Evolutionary conservation across 768 basidiomycete species (phyloP), one percentile per base, ranked within the genome.

Genomic region (Pisolithus sp.): DNA sequence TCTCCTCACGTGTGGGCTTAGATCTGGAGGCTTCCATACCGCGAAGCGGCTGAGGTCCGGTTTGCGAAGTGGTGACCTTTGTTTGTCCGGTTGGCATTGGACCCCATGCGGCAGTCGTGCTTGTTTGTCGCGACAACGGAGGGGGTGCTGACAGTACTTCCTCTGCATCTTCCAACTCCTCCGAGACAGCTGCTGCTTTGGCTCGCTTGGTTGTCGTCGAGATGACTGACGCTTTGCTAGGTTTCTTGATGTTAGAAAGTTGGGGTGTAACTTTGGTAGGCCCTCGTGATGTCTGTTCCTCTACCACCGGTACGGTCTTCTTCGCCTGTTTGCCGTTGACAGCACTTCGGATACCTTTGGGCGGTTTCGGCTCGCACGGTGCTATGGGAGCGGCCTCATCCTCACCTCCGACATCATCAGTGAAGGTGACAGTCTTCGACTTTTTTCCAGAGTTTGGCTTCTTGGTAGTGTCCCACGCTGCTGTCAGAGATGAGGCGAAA

Each of bases 371-470:
- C 17, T 53, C 62, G 28, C n/a, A 49, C n/a, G 57, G 45, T 7
- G 60, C 43, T 7, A 54, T 43, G 1, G 57, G 53, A 30, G 59
- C 20, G 9, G 54, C 21, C 31, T 62, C 66, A 10, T 58, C 62
- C 5, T 67, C 67, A 7, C 57, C 57, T 12, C 68, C 60, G 0
- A 54, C 50, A 30, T 65, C 65, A 45, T 67, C 65, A 24, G 45
- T 49, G 12, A 67, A 57, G 17, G 53, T 67, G 46, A 64, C 67
- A 20, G 51, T 53, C 50, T 60, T 66, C 15, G 61, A 54, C 50
- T 58, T 65, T 48, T 63, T 67, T 34, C 48, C 20, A 4, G 47
- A 39, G 41, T 13, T 24, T 6, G 40, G 1, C 18, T 62, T 64
- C 49, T 63, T 65, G 23, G 56, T 9, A 7, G 21, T 42, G 36